A percentile compares a stretch with the other conserved stretches of the same genome.
phyloP scores from a whole-genome alignment of 176 grass and related monocot species.

The Puya raimondii region DNA sequence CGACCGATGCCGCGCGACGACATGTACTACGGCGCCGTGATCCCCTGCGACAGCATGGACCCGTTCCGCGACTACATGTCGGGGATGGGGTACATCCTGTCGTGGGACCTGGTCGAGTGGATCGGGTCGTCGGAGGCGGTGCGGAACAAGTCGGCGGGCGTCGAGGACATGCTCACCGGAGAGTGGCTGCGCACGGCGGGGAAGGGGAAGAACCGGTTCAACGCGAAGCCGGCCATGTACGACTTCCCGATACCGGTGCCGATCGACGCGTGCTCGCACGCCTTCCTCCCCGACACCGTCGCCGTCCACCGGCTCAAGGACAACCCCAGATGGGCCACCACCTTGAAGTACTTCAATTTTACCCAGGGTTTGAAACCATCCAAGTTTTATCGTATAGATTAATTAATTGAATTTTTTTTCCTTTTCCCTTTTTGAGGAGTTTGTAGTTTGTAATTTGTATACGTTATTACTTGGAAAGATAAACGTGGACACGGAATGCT shows the following conservation, averaged over 20 bases:
- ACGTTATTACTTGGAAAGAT: no score
- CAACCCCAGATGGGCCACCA: slow-evolving; percentile 39
- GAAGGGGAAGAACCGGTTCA: slow-evolving; percentile 38
- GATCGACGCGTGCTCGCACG: slow-evolving; percentile 38
- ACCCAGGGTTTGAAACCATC: slow-evolving; percentile 29
- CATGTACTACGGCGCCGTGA: slow-evolving; percentile 48
- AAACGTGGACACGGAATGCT: no score
- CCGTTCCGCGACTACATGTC: slow-evolving; percentile 57
- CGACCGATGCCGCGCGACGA: slow-evolving; percentile 29
- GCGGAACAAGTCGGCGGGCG: slow-evolving; percentile 30
- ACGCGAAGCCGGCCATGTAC: slow-evolving; percentile 67
- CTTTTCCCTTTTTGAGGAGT: background rate
- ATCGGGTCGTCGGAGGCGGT: slow-evolving; percentile 26
- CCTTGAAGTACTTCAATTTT: slow-evolving; percentile 64
- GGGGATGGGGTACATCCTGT: slow-evolving; percentile 77
- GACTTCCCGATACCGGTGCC: slow-evolving; percentile 48
- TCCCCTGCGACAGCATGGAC: slow-evolving; percentile 21
- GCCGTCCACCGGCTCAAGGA: slow-evolving; percentile 72
- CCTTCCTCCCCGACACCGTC: slow-evolving; percentile 50
- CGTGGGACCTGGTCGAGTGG: slow-evolving; percentile 65
- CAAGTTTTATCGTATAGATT: slow-evolving; percentile 32
- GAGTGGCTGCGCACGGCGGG: slow-evolving; percentile 52
- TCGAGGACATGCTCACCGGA: slow-evolving; percentile 60
- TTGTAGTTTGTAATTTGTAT: background rate
- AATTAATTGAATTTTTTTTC: background rate